Evolutionary conservation across 345 rosid genomes (phyloP).

Genomic region (Toxicodendron radicans): DNA sequence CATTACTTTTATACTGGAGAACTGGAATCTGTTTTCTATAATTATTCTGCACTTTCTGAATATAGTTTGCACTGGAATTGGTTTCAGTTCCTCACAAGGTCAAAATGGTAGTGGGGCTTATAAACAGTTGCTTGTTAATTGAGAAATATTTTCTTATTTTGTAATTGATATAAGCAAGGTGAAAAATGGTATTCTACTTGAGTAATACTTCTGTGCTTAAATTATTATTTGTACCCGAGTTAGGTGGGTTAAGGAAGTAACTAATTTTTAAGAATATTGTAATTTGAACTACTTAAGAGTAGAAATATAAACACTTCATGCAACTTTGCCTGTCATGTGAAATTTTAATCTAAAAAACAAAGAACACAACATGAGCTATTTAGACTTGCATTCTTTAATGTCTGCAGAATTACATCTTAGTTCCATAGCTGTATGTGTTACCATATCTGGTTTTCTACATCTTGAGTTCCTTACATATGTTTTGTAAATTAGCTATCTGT

Average conservation of each 20-base stretch:
- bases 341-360: background rate
- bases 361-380: background rate
- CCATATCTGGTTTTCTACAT: background rate
- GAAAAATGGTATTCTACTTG: background rate
- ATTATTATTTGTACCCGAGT: background rate
- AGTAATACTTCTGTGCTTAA: background rate
- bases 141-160: background rate
- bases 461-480: background rate
- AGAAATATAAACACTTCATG: background rate
- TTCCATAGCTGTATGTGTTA: background rate
- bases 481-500: background rate
- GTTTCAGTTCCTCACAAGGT: background rate
- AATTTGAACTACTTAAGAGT: background rate
- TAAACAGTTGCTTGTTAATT: background rate
- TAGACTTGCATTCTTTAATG: background rate
- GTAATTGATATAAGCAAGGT: background rate
- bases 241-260: background rate
- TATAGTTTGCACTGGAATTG: background rate
- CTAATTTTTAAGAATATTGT: background rate
- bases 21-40: background rate
- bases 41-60: background rate
- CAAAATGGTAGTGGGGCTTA: slow-evolving; percentile 2
- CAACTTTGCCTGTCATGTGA: background rate
- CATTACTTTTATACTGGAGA: background rate
- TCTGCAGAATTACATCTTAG: background rate